Evolutionary conservation across 2,329 filamentous ascomycete genomes (phyloP), one percentile per base, ranked within the genome.

Genomic region (Monilinia aucupariae): DNA sequence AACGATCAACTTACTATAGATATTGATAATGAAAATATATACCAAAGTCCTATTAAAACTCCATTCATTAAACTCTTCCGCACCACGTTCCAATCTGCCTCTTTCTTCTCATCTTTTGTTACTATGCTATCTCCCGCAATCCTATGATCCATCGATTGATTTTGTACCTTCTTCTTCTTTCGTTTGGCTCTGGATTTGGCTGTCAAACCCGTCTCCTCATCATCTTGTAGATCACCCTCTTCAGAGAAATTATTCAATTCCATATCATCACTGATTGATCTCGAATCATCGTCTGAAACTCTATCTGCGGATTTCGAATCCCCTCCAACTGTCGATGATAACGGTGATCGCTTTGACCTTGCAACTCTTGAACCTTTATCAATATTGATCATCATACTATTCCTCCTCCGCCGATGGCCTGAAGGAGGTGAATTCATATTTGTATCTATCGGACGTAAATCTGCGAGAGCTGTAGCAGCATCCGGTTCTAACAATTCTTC

Each of bases 191-290:
- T 84, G 71, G 93, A 89, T 71, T 85, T 83, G 65, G 83, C 82
- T 45, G 91, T 96, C 69, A 97, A 79, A 0, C 92, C 92, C 2
- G 90, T 90, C 80, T 97, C 92, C 77, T 96, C 92, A 73, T 97
- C 92, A 70, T 93, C 90, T 65, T 90, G 85, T 34, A 90, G 75
- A 53, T 89, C 89, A 68, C 90, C 88, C 68, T 91, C 88, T 34
- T 86, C 86, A 61, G 85, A 81, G 68, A 85, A 76, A 66, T 81
- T 76, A 69, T 81, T 80, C 70, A 84, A 73, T 72, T 86, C 83
- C 70, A 84, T 79, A 68, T 86, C 84, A 60, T 81, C 79, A 67
- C 78, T 73, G 2, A 68, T 69, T 43, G 62, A 64, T 54, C 66
- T 71, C 41, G 59, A 67, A 27, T 73, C 71, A 12, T 73, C 73